Evolutionary conservation across 192 early-diverging fungal species (phyloP).

Genomic region (Coemansia sp.): DNA sequence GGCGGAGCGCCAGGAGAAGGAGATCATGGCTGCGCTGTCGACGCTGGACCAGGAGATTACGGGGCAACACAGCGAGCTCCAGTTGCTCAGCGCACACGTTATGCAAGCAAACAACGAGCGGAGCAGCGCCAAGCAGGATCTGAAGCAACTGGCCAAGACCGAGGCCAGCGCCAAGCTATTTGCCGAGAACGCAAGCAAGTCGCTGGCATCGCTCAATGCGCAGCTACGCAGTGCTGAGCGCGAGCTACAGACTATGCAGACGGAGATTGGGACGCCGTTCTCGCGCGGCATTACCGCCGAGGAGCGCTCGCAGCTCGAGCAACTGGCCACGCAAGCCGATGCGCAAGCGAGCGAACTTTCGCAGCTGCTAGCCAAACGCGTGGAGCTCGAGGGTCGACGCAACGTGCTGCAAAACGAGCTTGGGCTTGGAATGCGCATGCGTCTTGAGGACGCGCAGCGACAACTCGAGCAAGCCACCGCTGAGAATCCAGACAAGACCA

Average conservation of each 20-base stretch:
- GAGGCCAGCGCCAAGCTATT: slow-evolving; percentile 53
- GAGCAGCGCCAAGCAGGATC: slow-evolving; percentile 57
- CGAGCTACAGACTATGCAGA: slow-evolving; percentile 59
- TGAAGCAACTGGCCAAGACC: slow-evolving; percentile 64
- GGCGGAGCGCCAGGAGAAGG: slow-evolving; percentile 23
- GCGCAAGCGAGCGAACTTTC: slow-evolving; percentile 59
- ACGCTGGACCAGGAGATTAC: slow-evolving; percentile 66
- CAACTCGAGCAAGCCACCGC: slow-evolving; percentile 59
- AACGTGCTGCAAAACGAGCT: slow-evolving; percentile 74
- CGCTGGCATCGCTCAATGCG: slow-evolving; percentile 24
- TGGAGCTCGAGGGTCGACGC: slow-evolving; percentile 69
- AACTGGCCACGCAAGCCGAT: slow-evolving; percentile 57
- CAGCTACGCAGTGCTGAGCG: slow-evolving; percentile 37
- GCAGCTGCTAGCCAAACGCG: slow-evolving; percentile 55
- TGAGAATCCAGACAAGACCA: slow-evolving; percentile 52
- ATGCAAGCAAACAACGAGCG: slow-evolving; percentile 59
- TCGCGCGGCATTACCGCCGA: slow-evolving; percentile 53
- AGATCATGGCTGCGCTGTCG: slow-evolving; percentile 30
- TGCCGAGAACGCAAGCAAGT: slow-evolving; percentile 40
- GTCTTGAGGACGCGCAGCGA: slow-evolving; percentile 65
- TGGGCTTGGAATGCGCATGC: slow-evolving; percentile 64
- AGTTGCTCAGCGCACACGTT: slow-evolving; percentile 56
- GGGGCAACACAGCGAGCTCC: slow-evolving; percentile 58
- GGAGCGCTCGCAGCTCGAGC: slow-evolving; percentile 57
- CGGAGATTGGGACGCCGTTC: slow-evolving; percentile 64